phyloP scores from a whole-genome alignment of 495 filamentous ascomycete genomes.

The Aspergillus hancockii region DNA sequence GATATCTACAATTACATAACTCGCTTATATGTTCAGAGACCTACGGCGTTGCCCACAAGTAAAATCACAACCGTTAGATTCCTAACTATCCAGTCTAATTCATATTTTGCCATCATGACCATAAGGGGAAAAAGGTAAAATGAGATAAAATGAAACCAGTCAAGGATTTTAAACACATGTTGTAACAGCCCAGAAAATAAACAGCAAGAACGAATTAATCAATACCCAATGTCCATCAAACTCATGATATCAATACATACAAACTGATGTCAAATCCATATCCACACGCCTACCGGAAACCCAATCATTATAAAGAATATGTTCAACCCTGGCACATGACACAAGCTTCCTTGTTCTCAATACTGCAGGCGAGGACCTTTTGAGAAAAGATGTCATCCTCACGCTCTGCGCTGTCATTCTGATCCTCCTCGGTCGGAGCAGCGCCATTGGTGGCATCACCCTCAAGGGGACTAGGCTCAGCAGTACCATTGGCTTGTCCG shows the following conservation, averaged over 20 bases:
- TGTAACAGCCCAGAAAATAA: constrained; percentile 6
- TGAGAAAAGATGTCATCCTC: constrained; percentile 93
- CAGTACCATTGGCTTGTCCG: constrained; percentile 5
- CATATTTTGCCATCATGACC: background rate
- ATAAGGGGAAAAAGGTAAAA: background rate
- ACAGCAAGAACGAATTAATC: constrained; percentile 12
- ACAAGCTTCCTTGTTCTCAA: constrained; percentile 87
- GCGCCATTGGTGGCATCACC: constrained; percentile 46
- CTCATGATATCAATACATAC: constrained; percentile 45
- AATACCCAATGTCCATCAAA: constrained; percentile 36
- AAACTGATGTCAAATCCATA: constrained; percentile 19
- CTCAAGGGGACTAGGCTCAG: constrained; percentile 24
- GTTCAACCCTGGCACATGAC: constrained; percentile 83
- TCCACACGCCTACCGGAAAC: constrained; percentile 2
- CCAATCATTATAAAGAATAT: constrained; percentile 11
- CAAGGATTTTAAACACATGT: constrained; percentile 3
- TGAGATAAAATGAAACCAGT: background rate
- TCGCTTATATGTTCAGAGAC: too few relatives aligned
- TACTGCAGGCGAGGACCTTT: constrained; percentile 87
- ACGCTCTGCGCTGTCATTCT: constrained; percentile 66
- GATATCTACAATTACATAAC: too few relatives aligned
- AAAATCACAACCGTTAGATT: background rate
- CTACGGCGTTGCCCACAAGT: too few relatives aligned
- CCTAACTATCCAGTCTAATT: background rate
- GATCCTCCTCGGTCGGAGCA: constrained; percentile 52